These are phyloP conservation scores for Chaetoceros tenuissimus DNA, from an alignment of 108 stramenopile genomes.

Conservation along the genomic window DNA sequence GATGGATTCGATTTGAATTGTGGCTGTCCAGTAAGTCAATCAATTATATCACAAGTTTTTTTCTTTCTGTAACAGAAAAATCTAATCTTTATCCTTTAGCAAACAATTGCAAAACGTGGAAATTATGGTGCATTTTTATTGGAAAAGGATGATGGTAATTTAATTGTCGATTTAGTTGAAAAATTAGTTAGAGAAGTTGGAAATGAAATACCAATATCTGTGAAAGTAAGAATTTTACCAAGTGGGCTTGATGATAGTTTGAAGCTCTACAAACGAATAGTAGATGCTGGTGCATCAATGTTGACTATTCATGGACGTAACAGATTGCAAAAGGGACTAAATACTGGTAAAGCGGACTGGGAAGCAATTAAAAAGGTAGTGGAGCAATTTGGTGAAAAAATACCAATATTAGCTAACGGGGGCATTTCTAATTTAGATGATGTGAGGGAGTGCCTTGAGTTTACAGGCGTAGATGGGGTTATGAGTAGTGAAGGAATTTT, in stretches of 20 bases:
- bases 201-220: slow-evolving; percentile 22
- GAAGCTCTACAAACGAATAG: slow-evolving; percentile 44
- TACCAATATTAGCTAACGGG: slow-evolving; percentile 80
- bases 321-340: slow-evolving; percentile 42
- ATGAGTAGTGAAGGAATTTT: slow-evolving; percentile 60
- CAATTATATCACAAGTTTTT: too few relatives aligned
- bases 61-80: too few relatives aligned
- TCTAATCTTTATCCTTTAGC: too few relatives aligned
- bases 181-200: slow-evolving; percentile 23
- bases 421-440: slow-evolving; percentile 48
- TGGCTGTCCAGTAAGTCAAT: slow-evolving; percentile 84
- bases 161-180: slow-evolving; percentile 26
- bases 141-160: slow-evolving; percentile 37
- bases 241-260: slow-evolving; percentile 55
- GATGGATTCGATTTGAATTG: slow-evolving; percentile 85
- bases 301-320: slow-evolving; percentile 84
- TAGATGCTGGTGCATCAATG: slow-evolving; percentile 67
- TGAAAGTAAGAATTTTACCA: slow-evolving; percentile 40
- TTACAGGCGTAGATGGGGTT: slow-evolving; percentile 47
- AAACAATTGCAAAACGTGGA: slow-evolving; percentile 70
- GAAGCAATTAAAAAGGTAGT: slow-evolving; percentile 37
- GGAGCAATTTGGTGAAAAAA: slow-evolving; percentile 20
- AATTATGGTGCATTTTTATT: slow-evolving; percentile 81
- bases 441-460: slow-evolving; percentile 25
- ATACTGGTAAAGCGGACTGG: slow-evolving; percentile 45